Evolutionary conservation across 139 green algal genomes (phyloP), one percentile per base, ranked within the genome.

Genomic region (Eudorina sp.): DNA sequence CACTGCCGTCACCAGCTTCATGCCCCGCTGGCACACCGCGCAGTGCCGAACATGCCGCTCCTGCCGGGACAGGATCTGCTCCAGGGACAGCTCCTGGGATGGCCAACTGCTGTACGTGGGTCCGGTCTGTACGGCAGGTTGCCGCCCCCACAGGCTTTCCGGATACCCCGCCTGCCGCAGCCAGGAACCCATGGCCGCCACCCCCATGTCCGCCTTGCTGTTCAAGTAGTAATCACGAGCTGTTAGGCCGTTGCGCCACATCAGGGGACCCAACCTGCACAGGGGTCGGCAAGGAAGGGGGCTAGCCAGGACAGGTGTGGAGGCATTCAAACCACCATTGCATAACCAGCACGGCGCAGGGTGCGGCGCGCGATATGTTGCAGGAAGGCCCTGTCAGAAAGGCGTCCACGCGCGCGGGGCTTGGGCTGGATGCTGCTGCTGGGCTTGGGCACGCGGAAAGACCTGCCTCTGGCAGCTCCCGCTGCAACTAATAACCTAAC

Each of bases 1-100:
- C 34, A 76, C 51, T n/a, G 46, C 21, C 34, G 68, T 53, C 55
- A 90, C 58, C 6, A 77, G 40, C 60, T 70, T 55, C 84, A 89
- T 48, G 13, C 84, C 89, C 23, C 43, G 23, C 48, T 90, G 84
- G 70, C 89, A 92, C 25, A 41, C 25, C 5, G 29, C 45, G 58
- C 85, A 89, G 60, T 92, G 89, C 53, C 45, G 83, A 19, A 74
- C 81, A 60, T 92, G 89, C 18, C 89, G 64, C 38, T 92, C 83
- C 34, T 51, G 29, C 9, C 83, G 51, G 1, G 53, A 62, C 53
- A 84, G 53, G 19, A 84, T 5, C 53, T 8, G 29, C 41, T 84
- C 84, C 53, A 84, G 38, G 0, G 72, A 23, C 25, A 78, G n/a
- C 25, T 53, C 36, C 68, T 60, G 45, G 53, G 53, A 23, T 4